A percentile compares a stretch with the other conserved stretches of the same genome.
These are phyloP conservation scores for Kwoniella heveanensis DNA, from an alignment of 768 basidiomycete species.

Conservation along the genomic window DNA sequence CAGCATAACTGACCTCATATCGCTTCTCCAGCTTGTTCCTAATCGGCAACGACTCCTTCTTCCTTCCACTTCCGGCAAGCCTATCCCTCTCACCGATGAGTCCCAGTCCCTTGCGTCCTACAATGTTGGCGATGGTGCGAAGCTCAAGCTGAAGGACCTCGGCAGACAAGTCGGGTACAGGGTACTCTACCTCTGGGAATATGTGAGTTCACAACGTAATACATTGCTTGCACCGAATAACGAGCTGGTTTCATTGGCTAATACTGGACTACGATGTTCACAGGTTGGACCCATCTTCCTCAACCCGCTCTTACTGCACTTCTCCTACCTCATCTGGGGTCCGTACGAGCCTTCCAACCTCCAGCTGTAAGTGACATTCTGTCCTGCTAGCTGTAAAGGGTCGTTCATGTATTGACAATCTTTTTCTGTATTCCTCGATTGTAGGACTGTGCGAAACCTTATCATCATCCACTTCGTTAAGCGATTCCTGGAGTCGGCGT, in stretches of 20 bases:
- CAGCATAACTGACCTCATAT: slow-evolving; percentile 1
- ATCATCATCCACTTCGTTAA: slow-evolving; percentile 86
- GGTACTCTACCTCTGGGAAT: slow-evolving; percentile 90
- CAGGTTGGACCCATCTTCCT: slow-evolving; percentile 87
- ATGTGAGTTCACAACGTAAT: slow-evolving; percentile 72
- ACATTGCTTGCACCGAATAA: too few species aligned
- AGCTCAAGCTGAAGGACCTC: slow-evolving; percentile 80
- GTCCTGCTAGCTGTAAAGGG: slow-evolving; percentile 20
- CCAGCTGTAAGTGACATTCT: slow-evolving; percentile 46
- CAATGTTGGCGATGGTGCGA: slow-evolving; percentile 65
- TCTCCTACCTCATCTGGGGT: slow-evolving; percentile 72
- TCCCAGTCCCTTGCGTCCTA: slow-evolving; percentile 65
- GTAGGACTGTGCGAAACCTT: slow-evolving; percentile 65
- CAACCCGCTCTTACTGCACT: slow-evolving; percentile 80
- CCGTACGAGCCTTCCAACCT: slow-evolving; percentile 57
- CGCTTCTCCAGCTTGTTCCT: slow-evolving; percentile 64
- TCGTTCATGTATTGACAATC: too few species aligned
- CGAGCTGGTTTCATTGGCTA: too few species aligned
- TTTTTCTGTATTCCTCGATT: not conserved
- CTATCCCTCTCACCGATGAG: slow-evolving; percentile 64
- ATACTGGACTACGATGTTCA: not conserved
- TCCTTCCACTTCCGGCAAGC: slow-evolving; percentile 56
- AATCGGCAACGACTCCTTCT: slow-evolving; percentile 71
- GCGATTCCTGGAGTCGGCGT: slow-evolving; percentile 87
- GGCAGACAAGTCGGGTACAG: slow-evolving; percentile 87